Conservation (phyloP, 2,329 filamentous ascomycete genomes). For the Dichotomopilus funicola region DNA sequence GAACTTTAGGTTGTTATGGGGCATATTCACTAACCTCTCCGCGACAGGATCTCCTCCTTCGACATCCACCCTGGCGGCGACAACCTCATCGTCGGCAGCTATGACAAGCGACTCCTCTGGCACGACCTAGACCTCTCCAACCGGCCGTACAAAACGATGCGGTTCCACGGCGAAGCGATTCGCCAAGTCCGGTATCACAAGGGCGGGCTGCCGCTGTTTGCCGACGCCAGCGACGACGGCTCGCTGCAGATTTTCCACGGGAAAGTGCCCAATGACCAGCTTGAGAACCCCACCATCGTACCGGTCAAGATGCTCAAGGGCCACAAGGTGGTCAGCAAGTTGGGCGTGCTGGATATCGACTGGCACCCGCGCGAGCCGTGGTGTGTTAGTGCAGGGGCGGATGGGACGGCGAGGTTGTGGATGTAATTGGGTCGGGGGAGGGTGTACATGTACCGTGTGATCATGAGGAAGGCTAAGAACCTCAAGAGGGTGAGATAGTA, state of each 20-base stretch:
- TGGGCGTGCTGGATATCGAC: constrained; percentile 89
- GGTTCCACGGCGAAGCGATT: constrained; percentile 90
- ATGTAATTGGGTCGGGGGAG: constrained; percentile 15
- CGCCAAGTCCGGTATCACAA: constrained; percentile 83
- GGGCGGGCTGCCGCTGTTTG: constrained; percentile 73
- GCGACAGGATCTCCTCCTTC: constrained; percentile 77
- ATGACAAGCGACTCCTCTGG: constrained; percentile 90
- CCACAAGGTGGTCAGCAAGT: constrained; percentile 75
- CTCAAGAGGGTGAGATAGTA: no score
- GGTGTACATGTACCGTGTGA: constrained; percentile 1
- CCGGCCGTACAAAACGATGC: constrained; percentile 90
- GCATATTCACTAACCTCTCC: constrained; percentile 4
- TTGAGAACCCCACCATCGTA: constrained; percentile 95
- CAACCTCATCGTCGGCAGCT: constrained; percentile 89
- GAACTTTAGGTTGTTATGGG: not conserved
- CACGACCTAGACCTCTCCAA: constrained; percentile 90
- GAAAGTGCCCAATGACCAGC: constrained; percentile 86
- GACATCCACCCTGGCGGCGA: constrained; percentile 90
- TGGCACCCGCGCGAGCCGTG: constrained; percentile 95
- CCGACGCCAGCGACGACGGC: constrained; percentile 91
- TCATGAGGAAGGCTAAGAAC: not conserved
- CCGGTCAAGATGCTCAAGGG: constrained; percentile 90
- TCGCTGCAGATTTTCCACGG: constrained; percentile 94
- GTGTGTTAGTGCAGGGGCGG: constrained; percentile 89
- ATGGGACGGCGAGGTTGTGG: constrained; percentile 81